Conservation (phyloP, 2,329 filamentous ascomycete species). For the Aspergillus novofumigatus region DNA sequence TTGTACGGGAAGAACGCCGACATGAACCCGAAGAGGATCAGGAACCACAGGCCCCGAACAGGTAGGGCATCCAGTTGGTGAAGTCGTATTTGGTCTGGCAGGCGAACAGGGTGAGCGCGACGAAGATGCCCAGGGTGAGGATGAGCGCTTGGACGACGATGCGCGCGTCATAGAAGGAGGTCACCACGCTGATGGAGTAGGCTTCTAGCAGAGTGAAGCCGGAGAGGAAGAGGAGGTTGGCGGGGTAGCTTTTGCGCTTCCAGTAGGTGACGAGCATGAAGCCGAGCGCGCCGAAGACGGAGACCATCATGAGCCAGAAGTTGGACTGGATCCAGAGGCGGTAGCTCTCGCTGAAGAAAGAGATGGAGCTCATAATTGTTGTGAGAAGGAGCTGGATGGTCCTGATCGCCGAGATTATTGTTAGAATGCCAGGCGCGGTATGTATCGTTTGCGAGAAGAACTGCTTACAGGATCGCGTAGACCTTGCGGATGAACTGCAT, state of each 20-base stretch:
- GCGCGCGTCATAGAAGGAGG: slow-evolving; percentile 77
- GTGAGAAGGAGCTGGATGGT: slow-evolving; percentile 91
- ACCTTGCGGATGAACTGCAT: slow-evolving; percentile 98
- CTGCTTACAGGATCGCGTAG: slow-evolving; percentile 77
- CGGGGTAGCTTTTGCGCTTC: slow-evolving; percentile 94
- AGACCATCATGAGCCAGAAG: slow-evolving; percentile 78
- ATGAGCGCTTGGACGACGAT: slow-evolving; percentile 88
- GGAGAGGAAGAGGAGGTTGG: slow-evolving; percentile 86
- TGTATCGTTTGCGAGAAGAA: background rate
- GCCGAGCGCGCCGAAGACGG: slow-evolving; percentile 75
- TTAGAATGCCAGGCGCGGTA: background rate
- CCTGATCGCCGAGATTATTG: slow-evolving; percentile 28
- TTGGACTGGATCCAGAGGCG: slow-evolving; percentile 82
- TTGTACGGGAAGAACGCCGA: slow-evolving; percentile 80
- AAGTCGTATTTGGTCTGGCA: slow-evolving; percentile 99
- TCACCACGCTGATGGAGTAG: slow-evolving; percentile 88
- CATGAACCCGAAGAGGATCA: slow-evolving; percentile 93
- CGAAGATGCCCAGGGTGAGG: slow-evolving; percentile 68
- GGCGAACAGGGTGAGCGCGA: slow-evolving; percentile 70
- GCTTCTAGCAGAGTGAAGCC: slow-evolving; percentile 90
- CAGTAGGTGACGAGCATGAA: slow-evolving; percentile 88
- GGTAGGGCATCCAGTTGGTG: slow-evolving; percentile 92
- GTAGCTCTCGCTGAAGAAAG: slow-evolving; percentile 78
- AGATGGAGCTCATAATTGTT: slow-evolving; percentile 72
- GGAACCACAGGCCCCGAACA: slow-evolving; percentile 87